Conservation (phyloP, 169 alveolate genomes). For the Plasmodium knowlesi region DNA sequence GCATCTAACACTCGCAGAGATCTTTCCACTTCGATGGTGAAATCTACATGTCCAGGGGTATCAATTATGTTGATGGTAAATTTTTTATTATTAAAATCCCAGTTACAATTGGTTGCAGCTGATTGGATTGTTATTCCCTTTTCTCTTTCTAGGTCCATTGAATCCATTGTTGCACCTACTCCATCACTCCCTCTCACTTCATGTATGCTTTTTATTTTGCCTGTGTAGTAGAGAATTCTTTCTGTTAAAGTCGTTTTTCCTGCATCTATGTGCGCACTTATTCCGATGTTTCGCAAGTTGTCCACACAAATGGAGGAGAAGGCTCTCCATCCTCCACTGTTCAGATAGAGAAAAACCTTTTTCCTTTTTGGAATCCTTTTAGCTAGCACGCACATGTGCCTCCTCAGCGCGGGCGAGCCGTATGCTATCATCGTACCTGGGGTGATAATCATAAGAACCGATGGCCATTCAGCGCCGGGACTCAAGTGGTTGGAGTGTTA, state of each 20-base stretch:
- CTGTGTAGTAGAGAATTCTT: slow-evolving; percentile 88
- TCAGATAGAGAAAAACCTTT: not conserved
- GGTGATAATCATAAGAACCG: not conserved
- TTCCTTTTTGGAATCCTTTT: slow-evolving; percentile 1
- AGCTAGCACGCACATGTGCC: not conserved
- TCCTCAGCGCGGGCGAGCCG: slow-evolving; percentile 24
- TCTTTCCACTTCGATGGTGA: slow-evolving; percentile 98
- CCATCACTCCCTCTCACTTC: slow-evolving; percentile 97
- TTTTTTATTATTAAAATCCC: slow-evolving; percentile 85
- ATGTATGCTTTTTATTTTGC: slow-evolving; percentile 94
- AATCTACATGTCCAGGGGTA: slow-evolving; percentile 99
- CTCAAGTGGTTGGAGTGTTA: not conserved
- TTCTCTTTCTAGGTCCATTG: slow-evolving; percentile 98
- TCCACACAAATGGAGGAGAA: slow-evolving; percentile 78
- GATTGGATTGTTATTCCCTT: slow-evolving; percentile 96
- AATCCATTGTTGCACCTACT: slow-evolving; percentile 98
- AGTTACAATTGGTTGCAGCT: slow-evolving; percentile 95
- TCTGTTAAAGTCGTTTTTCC: slow-evolving; percentile 99
- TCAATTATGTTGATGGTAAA: slow-evolving; percentile 95
- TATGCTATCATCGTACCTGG: not conserved
- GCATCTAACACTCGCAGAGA: slow-evolving; percentile 98
- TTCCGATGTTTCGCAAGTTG: slow-evolving; percentile 94
- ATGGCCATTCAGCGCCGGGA: not conserved
- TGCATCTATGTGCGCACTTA: slow-evolving; percentile 97
- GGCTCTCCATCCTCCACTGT: slow-evolving; percentile 53